Evolutionary conservation across 225 moss, liverwort and hornwort genomes (phyloP), one percentile per base, ranked within the genome.

Genomic region (Polytrichum commune): DNA sequence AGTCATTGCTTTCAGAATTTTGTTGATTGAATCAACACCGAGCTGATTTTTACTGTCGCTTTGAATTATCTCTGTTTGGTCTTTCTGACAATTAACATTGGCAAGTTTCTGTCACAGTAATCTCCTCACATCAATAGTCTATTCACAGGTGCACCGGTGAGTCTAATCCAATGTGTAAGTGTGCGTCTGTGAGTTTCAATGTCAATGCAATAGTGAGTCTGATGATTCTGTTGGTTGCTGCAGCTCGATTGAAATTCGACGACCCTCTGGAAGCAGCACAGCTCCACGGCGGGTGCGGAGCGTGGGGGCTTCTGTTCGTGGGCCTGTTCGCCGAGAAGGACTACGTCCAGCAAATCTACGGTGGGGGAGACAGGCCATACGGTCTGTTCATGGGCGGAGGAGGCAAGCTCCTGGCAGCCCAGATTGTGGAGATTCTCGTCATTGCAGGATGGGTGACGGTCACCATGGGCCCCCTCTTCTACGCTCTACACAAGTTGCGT

Each of bases 211-310:
- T 46, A 46, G 46, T 46, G 13, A 46, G 46, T 46, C 46, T 46
- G 46, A 46, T 46, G 16, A 4, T 56, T 1, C 18, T 28, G 22
- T 6, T 22, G n/a, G 46, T 46, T 46, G 46, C 13, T 71, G 32
- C 80, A 86, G 86, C 76, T 27, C 78, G 78, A 3, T 0, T 93
- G 19, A 26, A 53, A 1, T 96, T 84, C 63, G 93, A 96, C 18
- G 96, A 96, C 54, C 96, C 96, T 46, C 73, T 96, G 72, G 96
- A 96, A 76, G 96, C 96, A 5, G 90, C 93, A 0, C 96, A 96
- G 73, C 77, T 96, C 22, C 96, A 96, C n/a, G 96, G 90, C 0
- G 96, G 96, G 0, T 96, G 96, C 69, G 96, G 96, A 19, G 92
- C 92, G 0, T 96, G 96, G 96, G 96, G 96, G 0, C 33, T 96